Percentiles rank a stretch among this genome's conserved stretches.
These are phyloP conservation scores for Mycena belliarum DNA, from an alignment of 768 basidiomycete genomes.

Conservation along the genomic window DNA sequence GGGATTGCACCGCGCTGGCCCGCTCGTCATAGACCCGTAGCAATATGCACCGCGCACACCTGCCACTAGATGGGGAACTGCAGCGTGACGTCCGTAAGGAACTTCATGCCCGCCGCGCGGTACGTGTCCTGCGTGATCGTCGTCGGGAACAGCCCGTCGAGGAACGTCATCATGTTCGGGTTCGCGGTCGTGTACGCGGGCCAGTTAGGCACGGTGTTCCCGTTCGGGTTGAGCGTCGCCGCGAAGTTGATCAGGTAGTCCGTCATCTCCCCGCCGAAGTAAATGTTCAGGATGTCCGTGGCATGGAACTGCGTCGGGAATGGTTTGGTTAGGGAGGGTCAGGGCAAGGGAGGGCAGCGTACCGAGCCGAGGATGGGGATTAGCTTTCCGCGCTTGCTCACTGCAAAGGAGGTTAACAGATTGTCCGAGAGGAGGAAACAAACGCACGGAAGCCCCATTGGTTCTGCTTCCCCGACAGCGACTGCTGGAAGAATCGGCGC, in stretches of 20 bases:
- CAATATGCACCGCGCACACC: no score
- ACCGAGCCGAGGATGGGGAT: slow-evolving; percentile 36
- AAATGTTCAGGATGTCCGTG: slow-evolving; percentile 34
- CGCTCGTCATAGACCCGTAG: no score
- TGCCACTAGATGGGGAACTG: slow-evolving; percentile 29
- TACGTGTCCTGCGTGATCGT: slow-evolving; percentile 27
- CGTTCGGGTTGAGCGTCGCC: slow-evolving; percentile 41
- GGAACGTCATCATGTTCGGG: slow-evolving; percentile 34
- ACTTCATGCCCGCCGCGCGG: slow-evolving; percentile 25
- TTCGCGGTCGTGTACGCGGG: slow-evolving; percentile 39
- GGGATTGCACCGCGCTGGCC: no score
- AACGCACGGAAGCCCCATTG: slow-evolving; percentile 37
- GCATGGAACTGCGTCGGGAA: slow-evolving; percentile 31
- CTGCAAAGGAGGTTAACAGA: slow-evolving; percentile 21
- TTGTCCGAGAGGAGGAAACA: not conserved
- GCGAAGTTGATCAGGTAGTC: slow-evolving; percentile 40
- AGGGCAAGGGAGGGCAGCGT: slow-evolving; percentile 4
- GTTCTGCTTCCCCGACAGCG: slow-evolving; percentile 39
- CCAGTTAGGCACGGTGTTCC: slow-evolving; percentile 39
- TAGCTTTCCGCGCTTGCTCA: slow-evolving; percentile 34
- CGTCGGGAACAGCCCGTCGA: slow-evolving; percentile 28
- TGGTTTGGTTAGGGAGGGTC: not conserved
- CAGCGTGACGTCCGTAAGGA: slow-evolving; percentile 31
- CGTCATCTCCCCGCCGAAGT: slow-evolving; percentile 30
- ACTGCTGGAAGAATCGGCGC: slow-evolving; percentile 47